These are phyloP conservation scores for Xenosphaeropsis pyriputrescens DNA, from an alignment of 2,329 filamentous ascomycete genomes.

Conservation along the genomic window DNA sequence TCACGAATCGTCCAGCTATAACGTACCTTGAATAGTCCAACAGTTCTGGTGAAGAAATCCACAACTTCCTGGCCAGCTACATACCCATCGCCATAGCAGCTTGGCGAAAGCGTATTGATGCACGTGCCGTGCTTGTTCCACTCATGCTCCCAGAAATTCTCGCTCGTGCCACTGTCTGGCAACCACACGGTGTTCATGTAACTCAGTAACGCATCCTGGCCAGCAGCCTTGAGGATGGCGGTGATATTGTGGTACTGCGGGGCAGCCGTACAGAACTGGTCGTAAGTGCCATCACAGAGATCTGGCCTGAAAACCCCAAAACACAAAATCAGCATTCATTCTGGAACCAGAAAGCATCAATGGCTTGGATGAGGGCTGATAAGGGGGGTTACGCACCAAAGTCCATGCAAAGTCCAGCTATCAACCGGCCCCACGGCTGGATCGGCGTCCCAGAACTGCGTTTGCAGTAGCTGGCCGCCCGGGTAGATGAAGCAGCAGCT, in stretches of 20 bases:
- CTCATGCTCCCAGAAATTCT: conserved; percentile 59
- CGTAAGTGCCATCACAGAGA: conserved; percentile 53
- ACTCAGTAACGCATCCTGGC: conserved; percentile 25
- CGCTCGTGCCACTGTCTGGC: conserved; percentile 45
- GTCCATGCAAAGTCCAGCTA: conserved; percentile 62
- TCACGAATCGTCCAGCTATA: conserved; percentile 6
- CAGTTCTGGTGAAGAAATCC: conserved; percentile 51
- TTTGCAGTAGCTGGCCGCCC: conserved; percentile 54
- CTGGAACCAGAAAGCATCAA: too few relatives aligned
- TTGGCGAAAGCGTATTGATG: conserved; percentile 50
- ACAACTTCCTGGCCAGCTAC: conserved; percentile 45
- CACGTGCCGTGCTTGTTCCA: conserved; percentile 64
- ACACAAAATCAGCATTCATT: not conserved
- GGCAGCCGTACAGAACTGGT: conserved; percentile 46
- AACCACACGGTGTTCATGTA: conserved; percentile 62
- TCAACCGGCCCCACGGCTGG: conserved; percentile 48
- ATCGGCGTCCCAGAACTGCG: conserved; percentile 62
- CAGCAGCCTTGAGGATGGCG: conserved; percentile 23
- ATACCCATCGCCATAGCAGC: conserved; percentile 46
- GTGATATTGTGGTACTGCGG: conserved; percentile 50
- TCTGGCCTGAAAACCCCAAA: conserved; percentile 25
- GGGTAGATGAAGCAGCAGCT: conserved; percentile 63
- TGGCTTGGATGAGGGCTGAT: not conserved
- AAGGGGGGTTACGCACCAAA: conserved; percentile 24
- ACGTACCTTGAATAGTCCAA: conserved; percentile 41